Conservation (phyloP, 2,329 filamentous ascomycete genomes). For the Colletotrichum higginsianum region DNA sequence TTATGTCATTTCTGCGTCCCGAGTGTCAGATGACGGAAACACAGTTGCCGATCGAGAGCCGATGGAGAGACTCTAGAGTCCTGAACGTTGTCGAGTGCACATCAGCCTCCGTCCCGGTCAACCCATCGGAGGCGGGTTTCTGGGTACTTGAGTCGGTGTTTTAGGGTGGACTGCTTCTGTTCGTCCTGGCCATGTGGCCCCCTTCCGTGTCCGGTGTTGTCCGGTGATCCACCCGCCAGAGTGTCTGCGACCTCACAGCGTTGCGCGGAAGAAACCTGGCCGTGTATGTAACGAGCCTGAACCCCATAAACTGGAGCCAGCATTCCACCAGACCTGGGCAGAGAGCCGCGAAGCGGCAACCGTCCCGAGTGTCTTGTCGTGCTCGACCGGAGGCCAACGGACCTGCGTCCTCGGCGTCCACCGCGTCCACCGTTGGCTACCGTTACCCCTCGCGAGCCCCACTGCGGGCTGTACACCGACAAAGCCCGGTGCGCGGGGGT, state of each 20-base stretch:
- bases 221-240: slow-evolving; percentile 24
- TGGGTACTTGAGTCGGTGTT: slow-evolving; percentile 10
- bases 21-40: slow-evolving; percentile 6
- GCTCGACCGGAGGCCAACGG: slow-evolving; percentile 29
- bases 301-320: neutral
- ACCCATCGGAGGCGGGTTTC: slow-evolving; percentile 19
- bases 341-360: slow-evolving; percentile 17
- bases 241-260: slow-evolving; percentile 20
- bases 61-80: neutral
- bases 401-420: slow-evolving; percentile 30
- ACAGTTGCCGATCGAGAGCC: neutral
- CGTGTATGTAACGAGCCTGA: neutral
- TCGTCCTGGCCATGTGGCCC: slow-evolving; percentile 1
- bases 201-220: neutral
- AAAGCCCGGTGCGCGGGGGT: slow-evolving; percentile 35
- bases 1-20: slow-evolving; percentile 17
- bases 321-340: slow-evolving; percentile 4
- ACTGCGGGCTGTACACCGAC: slow-evolving; percentile 37
- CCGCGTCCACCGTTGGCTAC: slow-evolving; percentile 23
- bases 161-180: neutral
- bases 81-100: neutral
- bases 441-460: slow-evolving; percentile 36
- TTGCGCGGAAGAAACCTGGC: slow-evolving; percentile 22
- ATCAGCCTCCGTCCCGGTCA: slow-evolving; percentile 11
- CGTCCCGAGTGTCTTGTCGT: neutral